Evolutionary conservation across 176 grass and related monocot genomes (phyloP).

Genomic region (Secale cereale): DNA sequence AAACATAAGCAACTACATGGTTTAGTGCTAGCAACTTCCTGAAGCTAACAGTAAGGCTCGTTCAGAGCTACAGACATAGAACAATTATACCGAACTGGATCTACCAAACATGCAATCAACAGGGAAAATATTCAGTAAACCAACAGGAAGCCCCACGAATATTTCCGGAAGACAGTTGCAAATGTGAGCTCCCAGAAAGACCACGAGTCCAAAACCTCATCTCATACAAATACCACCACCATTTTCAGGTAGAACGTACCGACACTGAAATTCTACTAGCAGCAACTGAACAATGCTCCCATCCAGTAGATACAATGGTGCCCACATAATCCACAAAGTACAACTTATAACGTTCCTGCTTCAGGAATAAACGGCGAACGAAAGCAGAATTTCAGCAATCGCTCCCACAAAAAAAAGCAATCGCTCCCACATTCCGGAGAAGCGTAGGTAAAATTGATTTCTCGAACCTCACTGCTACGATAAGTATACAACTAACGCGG

Average conservation of each 20-base stretch:
- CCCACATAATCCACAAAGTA: not conserved
- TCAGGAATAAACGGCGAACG: not conserved
- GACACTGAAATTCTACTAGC: not conserved
- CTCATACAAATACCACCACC: not conserved
- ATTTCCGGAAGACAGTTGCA: not conserved
- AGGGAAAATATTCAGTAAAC: not conserved
- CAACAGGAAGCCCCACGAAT: not conserved
- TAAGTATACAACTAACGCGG: not conserved
- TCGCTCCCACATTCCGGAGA: not conserved
- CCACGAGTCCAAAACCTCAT: not conserved
- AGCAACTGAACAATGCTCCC: not conserved
- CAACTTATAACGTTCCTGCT: not conserved
- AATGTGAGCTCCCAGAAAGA: not conserved
- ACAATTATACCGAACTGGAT: not conserved
- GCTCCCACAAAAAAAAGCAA: not conserved
- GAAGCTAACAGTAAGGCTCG: not conserved
- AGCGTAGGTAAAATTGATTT: not conserved
- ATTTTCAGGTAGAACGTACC: not conserved
- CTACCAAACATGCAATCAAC: not conserved
- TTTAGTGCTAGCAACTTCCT: slow-evolving; percentile 1
- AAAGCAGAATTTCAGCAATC: not conserved
- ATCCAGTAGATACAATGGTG: not conserved
- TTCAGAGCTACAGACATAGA: not conserved
- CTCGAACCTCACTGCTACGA: not conserved
- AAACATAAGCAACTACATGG: not conserved